Evolutionary conservation across 306 rosid species (phyloP), one percentile per base, ranked within the genome.

Genomic region (Fragaria vesca): DNA sequence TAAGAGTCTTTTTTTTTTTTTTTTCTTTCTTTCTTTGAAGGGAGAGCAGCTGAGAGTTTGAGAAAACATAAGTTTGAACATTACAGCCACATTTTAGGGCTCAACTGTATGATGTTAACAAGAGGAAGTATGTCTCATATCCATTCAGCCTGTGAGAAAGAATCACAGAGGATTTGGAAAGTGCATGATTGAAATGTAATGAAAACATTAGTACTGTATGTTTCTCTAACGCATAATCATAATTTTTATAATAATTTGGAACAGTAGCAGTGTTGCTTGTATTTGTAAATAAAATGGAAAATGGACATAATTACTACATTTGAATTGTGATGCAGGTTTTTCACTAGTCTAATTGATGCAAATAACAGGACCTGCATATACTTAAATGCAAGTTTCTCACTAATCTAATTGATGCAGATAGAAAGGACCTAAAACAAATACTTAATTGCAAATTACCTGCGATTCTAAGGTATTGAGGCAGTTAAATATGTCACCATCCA

Each of bases 391-490:
- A 50, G 75, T 28, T 71, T 30, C 12, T 50, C 60, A 48, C 1
- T 50, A 30, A 20, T 47, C n/a, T 16, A 32, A 71, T 32, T 51
- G 45, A 71, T 28, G 75, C 62, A 70, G 24, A 26, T 70, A 17
- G 28, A 46, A 46, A 46, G 55, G 26, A 43, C 69, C 28, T 16
- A 21, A 60, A 77, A 52, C 15, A 43, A 38, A 3, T 42, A 18
- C 12, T 16, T 45, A 20, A 42, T 24, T n/a, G 32, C 28, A 6
- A 69, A 12, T 69, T 86, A 91, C 98, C 96, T 94, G 97, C 51
- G 97, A 79, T 40, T 95, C 99, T 71, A 95, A 82, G 60, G 80
- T 78, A 61, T 69, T 79, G 68, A 89, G 81, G 74, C 92, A 87
- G 76, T 82, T 81, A 12, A 79, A 87, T 9, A 91, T 71, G 82